Base-by-base conservation (phyloP, 495 filamentous ascomycete species). In the Lophium mytilinum region DNA sequence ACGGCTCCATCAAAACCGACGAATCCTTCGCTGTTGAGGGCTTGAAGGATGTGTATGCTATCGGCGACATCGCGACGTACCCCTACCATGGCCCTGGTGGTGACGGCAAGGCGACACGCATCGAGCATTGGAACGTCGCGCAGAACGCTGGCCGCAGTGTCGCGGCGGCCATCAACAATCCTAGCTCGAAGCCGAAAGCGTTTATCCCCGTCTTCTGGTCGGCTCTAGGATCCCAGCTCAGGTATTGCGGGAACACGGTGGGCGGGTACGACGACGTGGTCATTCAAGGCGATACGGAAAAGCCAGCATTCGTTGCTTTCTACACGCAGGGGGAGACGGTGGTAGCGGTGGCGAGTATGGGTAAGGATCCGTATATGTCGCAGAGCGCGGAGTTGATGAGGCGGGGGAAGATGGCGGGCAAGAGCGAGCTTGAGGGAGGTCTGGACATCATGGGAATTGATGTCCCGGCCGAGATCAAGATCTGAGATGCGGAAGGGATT, bases 101-200 rank as follows among this genome's bases (percentile, higher is more conserved):
- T 1, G 73, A 84, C 58, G 86, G 88, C 52, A 76, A 74, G 4
- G 75, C 75, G 24, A 80, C 79, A 1, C 76, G 89, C 54, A 95
- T 96, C 70, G 94, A 98, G 75, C 93, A 98, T 69, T 98, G 91
- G 92, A 90, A 96, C 69, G 93, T 98, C 1, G 93, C 93, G 3
- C 93, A 97, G 71, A 96, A 96, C 61, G 74, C 86, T 4, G 93
- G 93, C 4, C 85, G 92, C 15, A 74, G 76, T 19, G 93, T 83
- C 6, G 93, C 88, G 4, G 72, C 75, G 53, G 78, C 86, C 57
- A 96, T 98, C 55, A 76, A 80, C 37, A 78, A 84, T 56, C 78
- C 83, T 33, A 68, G 72, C 61, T 63, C 77, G 11, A 75, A 72
- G 63, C 77, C 85, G 0, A 84, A 89, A 57, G 73, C 77, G 2